Evolutionary conservation across 768 basidiomycete genomes (phyloP), one percentile per base, ranked within the genome.

Genomic region (Amanita phalloides): DNA sequence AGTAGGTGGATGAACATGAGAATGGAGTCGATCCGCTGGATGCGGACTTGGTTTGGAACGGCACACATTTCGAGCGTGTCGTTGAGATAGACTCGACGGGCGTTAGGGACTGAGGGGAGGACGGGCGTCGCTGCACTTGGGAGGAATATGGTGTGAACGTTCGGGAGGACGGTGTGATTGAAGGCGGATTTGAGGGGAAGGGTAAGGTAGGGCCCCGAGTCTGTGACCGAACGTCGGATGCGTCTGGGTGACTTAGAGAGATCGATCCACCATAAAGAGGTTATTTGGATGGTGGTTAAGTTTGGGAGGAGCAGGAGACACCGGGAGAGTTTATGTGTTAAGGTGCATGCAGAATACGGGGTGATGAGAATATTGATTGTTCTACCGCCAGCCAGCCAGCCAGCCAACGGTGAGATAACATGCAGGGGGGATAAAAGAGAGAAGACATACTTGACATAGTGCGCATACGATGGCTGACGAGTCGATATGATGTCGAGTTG

Each of bases 111-210:
- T 0, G 38, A 6, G n/a, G 38, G 20, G n/a, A 39, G 38, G 38
- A 39, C 13, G 38, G 38, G 38, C 6, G 38, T 17, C 9, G 38
- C 38, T n/a, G 38, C 9, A 6, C 17, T 39, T 13, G 38, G 38
- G 38, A 39, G 38, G 38, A 20, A 20, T n/a, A 39, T 17, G 38
- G 38, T 39, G 17, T 39, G n/a, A 6, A 39, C 38, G n/a, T 17
- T 39, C 9, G 38, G 38, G 38, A 39, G 38, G 38, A 39, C n/a
- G 38, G 20, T 3, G 38, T 39, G 38, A 20, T 20, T 20, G 38
- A 39, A 39, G 38, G 38, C 14, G 38, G 38, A 39, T 39, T 39
- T 39, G 17, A 39, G 38, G 38, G 20, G 67, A 36, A 30, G 20
- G 21, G 44, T 50, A 20, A 51, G 25, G 14, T 14, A 23, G 28